Conservation (phyloP, 1,139 yeast genomes). For the Candida gigantensis region DNA sequence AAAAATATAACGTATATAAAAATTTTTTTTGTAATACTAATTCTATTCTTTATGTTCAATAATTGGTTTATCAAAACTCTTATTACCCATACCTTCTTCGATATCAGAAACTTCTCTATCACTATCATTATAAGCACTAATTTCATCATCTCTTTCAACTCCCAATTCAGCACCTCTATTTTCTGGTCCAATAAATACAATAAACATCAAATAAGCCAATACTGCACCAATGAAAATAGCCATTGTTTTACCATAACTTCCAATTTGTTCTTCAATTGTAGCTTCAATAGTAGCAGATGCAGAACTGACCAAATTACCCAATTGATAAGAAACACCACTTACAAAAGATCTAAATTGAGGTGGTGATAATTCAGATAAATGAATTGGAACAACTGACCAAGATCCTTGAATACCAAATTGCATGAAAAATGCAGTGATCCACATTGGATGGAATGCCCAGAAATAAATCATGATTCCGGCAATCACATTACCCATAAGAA, state of each 20-base stretch:
- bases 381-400: conserved; percentile 85
- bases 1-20: conserved; percentile 1
- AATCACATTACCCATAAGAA: conserved; percentile 56
- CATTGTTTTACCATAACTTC: conserved; percentile 58
- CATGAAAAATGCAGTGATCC: conserved; percentile 75
- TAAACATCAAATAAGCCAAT: conserved; percentile 58
- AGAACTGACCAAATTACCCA: conserved; percentile 81
- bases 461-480: conserved; percentile 73
- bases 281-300: conserved; percentile 85
- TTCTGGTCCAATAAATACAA: conserved; percentile 75
- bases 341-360: conserved; percentile 75
- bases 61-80: conserved; percentile 11
- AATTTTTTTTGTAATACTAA: background rate
- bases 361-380: conserved; percentile 72
- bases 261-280: conserved; percentile 40
- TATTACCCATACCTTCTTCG: conserved; percentile 4
- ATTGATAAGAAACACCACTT: conserved; percentile 75
- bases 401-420: conserved; percentile 86
- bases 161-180: conserved; percentile 46
- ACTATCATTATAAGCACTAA: conserved; percentile 11
- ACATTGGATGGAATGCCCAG: conserved; percentile 64
- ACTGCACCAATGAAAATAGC: conserved; percentile 82
- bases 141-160: conserved; percentile 24
- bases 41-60: conserved; percentile 11
- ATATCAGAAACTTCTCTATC: conserved; percentile 9